These are phyloP conservation scores for Orbilia brochopaga DNA, from an alignment of 2,329 filamentous ascomycete species.

Conservation along the genomic window DNA sequence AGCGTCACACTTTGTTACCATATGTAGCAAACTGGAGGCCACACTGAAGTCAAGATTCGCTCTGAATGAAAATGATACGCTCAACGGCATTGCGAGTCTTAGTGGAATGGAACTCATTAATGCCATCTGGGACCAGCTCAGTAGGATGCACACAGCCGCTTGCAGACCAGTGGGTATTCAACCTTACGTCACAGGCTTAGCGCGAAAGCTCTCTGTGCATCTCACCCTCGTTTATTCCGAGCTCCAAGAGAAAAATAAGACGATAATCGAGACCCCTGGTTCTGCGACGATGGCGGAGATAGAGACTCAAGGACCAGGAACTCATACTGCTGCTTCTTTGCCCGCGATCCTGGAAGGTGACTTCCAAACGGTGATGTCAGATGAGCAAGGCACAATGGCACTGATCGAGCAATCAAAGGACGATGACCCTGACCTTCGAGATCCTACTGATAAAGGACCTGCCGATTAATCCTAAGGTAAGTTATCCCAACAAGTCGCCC, in stretches of 20 bases:
- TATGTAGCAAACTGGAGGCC: background rate
- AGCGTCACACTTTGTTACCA: background rate
- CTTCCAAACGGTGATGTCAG: background rate
- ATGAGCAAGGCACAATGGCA: background rate
- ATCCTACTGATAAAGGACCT: too few species aligned
- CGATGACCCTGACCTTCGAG: too few species aligned
- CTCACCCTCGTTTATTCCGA: background rate
- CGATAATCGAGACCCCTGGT: background rate
- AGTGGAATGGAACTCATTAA: background rate
- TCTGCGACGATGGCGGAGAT: background rate
- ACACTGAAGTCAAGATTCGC: constrained; percentile 10
- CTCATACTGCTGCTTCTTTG: background rate
- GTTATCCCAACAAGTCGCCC: too few species aligned
- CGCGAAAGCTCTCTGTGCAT: background rate
- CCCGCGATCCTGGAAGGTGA: background rate
- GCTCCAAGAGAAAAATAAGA: background rate
- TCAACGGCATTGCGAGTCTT: background rate
- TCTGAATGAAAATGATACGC: background rate
- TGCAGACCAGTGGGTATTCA: background rate
- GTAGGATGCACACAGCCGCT: background rate
- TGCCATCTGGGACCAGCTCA: background rate
- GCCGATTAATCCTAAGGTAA: too few species aligned
- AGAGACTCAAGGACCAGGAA: background rate
- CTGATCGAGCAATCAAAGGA: too few species aligned
- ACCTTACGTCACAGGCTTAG: background rate